Evolutionary conservation across 1,139 yeast species (phyloP).

Genomic region (Yamadazyma songkhlaensis): DNA sequence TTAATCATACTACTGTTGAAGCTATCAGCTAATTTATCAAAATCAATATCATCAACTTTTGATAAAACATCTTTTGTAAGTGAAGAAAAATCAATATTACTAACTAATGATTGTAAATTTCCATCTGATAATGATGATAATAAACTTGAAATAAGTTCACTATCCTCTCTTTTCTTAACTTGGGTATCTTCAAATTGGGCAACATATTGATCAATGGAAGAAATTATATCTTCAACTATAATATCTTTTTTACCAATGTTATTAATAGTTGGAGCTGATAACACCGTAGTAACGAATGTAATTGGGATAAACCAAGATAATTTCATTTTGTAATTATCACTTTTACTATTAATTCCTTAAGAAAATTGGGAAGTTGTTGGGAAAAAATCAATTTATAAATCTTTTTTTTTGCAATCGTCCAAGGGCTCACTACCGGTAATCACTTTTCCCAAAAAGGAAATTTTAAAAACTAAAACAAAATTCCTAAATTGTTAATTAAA

Average conservation of each 20-base stretch:
- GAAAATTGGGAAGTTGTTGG: no score
- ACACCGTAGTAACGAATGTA: conserved; percentile 14
- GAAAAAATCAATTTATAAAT: background rate
- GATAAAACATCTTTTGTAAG: conserved; percentile 10
- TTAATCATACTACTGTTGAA: conserved; percentile 18
- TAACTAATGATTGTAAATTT: conserved; percentile 10
- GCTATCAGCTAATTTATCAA: conserved; percentile 16
- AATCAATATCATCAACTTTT: conserved; percentile 9
- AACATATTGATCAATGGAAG: conserved; percentile 12
- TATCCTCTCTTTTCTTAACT: conserved; percentile 10
- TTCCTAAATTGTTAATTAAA: conserved; percentile 3
- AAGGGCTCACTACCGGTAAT: conserved; percentile 2
- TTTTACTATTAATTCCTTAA: background rate
- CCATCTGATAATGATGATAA: conserved; percentile 11
- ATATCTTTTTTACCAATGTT: conserved; percentile 3
- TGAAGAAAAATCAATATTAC: conserved; percentile 9
- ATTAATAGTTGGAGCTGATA: conserved; percentile 15
- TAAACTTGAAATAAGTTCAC: conserved; percentile 9
- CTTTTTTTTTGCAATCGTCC: background rate
- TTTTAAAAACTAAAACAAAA: conserved; percentile 5
- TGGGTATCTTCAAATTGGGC: conserved; percentile 5
- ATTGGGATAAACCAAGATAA: conserved; percentile 12
- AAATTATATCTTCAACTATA: conserved; percentile 10
- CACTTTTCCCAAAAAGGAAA: conserved; percentile 7
- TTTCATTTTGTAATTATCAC: conserved; percentile 9